Evolutionary conservation across 2,329 filamentous ascomycete genomes (phyloP).

Genomic region (Teratosphaeriaceae sp.): DNA sequence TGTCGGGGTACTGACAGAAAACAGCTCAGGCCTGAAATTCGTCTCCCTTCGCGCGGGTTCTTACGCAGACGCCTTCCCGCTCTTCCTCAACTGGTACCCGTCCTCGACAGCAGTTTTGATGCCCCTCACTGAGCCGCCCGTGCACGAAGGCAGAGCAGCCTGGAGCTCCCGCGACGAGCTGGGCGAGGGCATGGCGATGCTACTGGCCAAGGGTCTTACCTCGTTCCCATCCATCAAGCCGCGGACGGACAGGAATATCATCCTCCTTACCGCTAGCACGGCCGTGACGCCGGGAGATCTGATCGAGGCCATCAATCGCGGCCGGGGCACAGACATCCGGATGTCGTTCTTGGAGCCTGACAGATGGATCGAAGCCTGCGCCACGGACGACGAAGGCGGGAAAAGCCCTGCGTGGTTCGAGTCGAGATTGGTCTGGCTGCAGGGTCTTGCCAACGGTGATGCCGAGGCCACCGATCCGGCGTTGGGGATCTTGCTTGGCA

Average conservation of each 20-base stretch:
- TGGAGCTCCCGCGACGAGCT: conserved; percentile 50
- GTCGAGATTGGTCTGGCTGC: conserved; percentile 25
- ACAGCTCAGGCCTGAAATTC: conserved; percentile 34
- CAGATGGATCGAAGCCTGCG: conserved; percentile 27
- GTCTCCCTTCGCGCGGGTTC: conserved; percentile 53
- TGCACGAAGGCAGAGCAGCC: conserved; percentile 30
- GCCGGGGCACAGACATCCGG: conserved; percentile 27
- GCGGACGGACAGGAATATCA: conserved; percentile 27
- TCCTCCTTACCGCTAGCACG: conserved; percentile 31
- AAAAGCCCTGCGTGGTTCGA: conserved; percentile 32
- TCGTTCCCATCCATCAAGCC: conserved; percentile 12
- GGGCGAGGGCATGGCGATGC: conserved; percentile 47
- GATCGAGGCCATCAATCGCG: conserved; percentile 33
- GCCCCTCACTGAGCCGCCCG: conserved; percentile 11
- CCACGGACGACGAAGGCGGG: conserved; percentile 17
- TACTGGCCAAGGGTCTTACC: conserved; percentile 32
- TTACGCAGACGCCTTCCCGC: conserved; percentile 54
- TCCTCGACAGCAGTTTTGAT: conserved; percentile 15
- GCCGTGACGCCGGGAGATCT: conserved; percentile 31
- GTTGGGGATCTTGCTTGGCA: conserved; percentile 18
- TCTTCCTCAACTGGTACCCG: conserved; percentile 40
- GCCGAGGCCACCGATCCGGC: conserved; percentile 15
- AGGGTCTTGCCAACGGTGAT: conserved; percentile 17
- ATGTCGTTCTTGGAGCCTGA: conserved; percentile 30
- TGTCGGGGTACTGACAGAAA: conserved; percentile 8